Base-by-base conservation (phyloP, 177 flowering plant genomes). In the Tripterygium wilfordii region DNA sequence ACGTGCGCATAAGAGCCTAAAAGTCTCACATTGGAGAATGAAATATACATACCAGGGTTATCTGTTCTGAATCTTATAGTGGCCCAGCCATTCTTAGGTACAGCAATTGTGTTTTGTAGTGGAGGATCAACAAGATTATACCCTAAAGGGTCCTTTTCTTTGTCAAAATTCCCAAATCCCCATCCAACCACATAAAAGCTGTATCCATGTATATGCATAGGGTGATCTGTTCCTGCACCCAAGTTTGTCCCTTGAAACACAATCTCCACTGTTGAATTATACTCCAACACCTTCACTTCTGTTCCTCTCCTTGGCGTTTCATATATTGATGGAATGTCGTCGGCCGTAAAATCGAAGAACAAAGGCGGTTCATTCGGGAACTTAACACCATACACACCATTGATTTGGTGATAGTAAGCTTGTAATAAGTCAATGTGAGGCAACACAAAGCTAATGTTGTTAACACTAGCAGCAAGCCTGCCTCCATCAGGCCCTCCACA, bases 191-290 rank as follows among this genome's bases (percentile, higher is more conserved):
- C 9, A 22, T 42, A 61, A 29, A 61, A 66, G 35, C 56, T 64
- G 10, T 2, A 49, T 1, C 73, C 73, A 42, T 68, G 73, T 2
- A 68, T 27, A 52, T 68, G 71, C 41, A 67, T 58, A 2, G 77
- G 75, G 54, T 75, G 80, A 15, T 72, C 59, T 25, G 52, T 61
- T 5, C 56, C 36, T 1, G 60, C 45, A 8, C 40, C 13, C 18
- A 72, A 8, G 35, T 52, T 65, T 4, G 78, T 72, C 39, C 70
- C 71, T 47, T 79, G 85, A 10, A 49, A 73, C 10, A 77, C 58
- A 5, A 77, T 51, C 68, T 79, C 80, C 3, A 79, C 77, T 3
- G 31, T 53, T 1, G 63, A 38, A 23, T 57, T 58, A 25, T 58
- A 80, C 0, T 72, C 38, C 25, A 76, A 20, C 7, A 66, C 27